Conservation (phyloP, 2,329 filamentous ascomycete genomes). For the Ophiosphaerella narmari region DNA sequence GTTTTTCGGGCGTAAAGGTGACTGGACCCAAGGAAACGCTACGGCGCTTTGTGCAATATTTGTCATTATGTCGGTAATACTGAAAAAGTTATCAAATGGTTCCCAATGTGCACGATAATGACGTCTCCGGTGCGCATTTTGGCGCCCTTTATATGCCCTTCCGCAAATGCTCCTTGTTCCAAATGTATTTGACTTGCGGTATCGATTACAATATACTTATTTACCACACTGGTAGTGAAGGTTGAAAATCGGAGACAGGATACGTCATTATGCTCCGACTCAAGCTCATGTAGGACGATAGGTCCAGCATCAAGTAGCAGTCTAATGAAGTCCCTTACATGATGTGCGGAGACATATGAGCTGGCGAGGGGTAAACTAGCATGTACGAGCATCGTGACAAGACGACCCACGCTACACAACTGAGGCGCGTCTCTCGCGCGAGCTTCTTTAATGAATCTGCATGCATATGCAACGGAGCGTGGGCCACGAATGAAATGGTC, state of each 20-base stretch:
- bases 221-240: no score
- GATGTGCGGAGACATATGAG: conserved; percentile 21
- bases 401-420: conserved; percentile 11
- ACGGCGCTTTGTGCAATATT: neutral
- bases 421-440: conserved; percentile 24
- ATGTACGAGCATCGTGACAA: conserved; percentile 1
- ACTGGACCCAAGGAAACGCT: conserved; percentile 1
- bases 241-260: neutral
- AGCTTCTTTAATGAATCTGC: conserved; percentile 26
- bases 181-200: no score
- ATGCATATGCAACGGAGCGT: conserved; percentile 11
- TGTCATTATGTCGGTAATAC: no score
- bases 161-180: no score
- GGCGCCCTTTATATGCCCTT: no score
- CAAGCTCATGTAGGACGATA: neutral
- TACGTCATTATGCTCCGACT: neutral
- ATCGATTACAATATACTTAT: no score
- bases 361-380: conserved; percentile 25
- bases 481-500: conserved; percentile 6
- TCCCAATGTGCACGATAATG: no score
- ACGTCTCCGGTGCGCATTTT: no score
- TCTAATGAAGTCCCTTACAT: conserved; percentile 1
- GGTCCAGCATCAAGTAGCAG: conserved; percentile 6
- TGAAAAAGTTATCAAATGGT: no score
- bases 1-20: conserved; percentile 9